Evolutionary conservation across 2,329 filamentous ascomycete species (phyloP), one percentile per base, ranked within the genome.

Genomic region (Sclerotinia spermophila): DNA sequence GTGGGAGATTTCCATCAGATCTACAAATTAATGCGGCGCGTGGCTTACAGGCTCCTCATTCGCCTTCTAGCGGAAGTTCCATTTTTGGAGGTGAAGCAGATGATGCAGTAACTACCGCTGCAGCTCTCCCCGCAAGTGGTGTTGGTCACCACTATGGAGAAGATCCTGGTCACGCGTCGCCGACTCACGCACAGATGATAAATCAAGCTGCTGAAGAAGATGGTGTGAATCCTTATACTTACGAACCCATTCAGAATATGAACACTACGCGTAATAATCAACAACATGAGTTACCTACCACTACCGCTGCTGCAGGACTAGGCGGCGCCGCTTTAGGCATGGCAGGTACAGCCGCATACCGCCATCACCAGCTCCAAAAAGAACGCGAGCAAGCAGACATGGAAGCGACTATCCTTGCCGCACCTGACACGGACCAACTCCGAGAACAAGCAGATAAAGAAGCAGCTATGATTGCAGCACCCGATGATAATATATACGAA

Each of bases 1-100:
- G 94, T 90, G 95, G 95, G 85, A 90, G 94, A 82, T 99, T 99
- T 84, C 95, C 95, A 83, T 96, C 92, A 83, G 94, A 97, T 85
- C 85, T 98, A 77, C 89, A 94, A 84, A 87, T 97, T 81, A 92
- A 94, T 81, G 84, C 86, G 73, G 83, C 88, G 80, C 90, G 92
- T 84, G 90, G 92, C 85, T 89, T 93, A 89, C 90, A 94, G 82
- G 89, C 88, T 79, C 88, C 91, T 79, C 84, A 90, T 79, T 93
- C 92, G 79, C 91, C 92, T 72, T 92, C 92, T 85, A 96, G 92
- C 85, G 89, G 90, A 81, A 93, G 90, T 81, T 94, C 92, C 76
- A 89, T 86, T 74, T 82, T 82, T 76, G 74, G 80, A 77, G 78
- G 79, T 76, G 61, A 66, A 38, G 61, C 68, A 67, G 68, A 80